Conservation (phyloP, 768 basidiomycete genomes). For the Tulasnella sp. region DNA sequence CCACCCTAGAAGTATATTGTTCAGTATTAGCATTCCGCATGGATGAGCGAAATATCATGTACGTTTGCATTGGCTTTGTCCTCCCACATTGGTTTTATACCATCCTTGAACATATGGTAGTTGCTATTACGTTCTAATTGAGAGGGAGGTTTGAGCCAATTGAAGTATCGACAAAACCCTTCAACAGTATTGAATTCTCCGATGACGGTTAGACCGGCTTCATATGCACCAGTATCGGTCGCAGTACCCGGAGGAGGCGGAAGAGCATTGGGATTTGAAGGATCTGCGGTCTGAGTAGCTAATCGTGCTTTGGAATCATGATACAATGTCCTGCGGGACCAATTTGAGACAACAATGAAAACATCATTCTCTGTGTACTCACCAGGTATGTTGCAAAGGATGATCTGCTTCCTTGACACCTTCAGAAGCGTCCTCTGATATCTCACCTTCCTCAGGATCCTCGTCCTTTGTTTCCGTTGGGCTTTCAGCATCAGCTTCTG, state of each 20-base stretch:
- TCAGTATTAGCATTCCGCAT: not conserved
- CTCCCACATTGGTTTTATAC: slow-evolving; percentile 97
- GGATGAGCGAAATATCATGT: not conserved
- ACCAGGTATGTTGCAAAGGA: slow-evolving; percentile 78
- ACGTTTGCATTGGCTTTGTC: slow-evolving; percentile 73
- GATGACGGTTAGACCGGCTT: slow-evolving; percentile 72
- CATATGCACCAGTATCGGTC: slow-evolving; percentile 62
- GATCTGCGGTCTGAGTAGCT: slow-evolving; percentile 32
- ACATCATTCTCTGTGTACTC: slow-evolving; percentile 20
- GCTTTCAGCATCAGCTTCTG: slow-evolving; percentile 20
- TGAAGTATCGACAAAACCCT: slow-evolving; percentile 81
- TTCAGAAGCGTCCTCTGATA: slow-evolving; percentile 30
- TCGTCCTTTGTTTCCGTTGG: slow-evolving; percentile 45
- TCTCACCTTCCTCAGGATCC: slow-evolving; percentile 24
- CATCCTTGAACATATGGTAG: slow-evolving; percentile 89
- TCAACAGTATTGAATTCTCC: slow-evolving; percentile 88
- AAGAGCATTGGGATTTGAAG: slow-evolving; percentile 28
- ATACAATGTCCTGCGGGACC: slow-evolving; percentile 65
- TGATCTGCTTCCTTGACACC: slow-evolving; percentile 28
- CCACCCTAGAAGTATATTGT: slow-evolving; percentile 38
- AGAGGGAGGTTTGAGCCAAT: slow-evolving; percentile 87
- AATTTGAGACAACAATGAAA: too few species aligned
- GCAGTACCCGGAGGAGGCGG: slow-evolving; percentile 34
- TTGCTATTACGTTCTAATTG: slow-evolving; percentile 81
- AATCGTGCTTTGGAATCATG: slow-evolving; percentile 74